These are phyloP conservation scores for Ophiocordyceps unilateralis DNA, from an alignment of 2,329 filamentous ascomycete genomes.

Conservation along the genomic window DNA sequence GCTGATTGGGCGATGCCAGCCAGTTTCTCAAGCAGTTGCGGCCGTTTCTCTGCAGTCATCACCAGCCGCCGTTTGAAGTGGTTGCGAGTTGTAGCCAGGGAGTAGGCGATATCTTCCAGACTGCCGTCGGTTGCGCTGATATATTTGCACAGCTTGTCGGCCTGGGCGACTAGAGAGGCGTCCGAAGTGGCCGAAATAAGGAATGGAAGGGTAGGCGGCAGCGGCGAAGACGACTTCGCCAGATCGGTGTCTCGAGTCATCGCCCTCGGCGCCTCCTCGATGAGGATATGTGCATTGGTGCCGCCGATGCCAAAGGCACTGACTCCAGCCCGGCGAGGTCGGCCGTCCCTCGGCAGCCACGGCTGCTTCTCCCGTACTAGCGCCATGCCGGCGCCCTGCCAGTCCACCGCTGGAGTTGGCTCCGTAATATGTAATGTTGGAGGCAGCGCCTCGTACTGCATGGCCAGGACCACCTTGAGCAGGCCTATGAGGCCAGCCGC, in stretches of 20 bases:
- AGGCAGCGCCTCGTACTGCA: constrained; percentile 17
- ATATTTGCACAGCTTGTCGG: not conserved
- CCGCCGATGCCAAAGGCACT: constrained; percentile 34
- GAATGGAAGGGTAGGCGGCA: too few species aligned
- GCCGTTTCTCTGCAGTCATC: constrained; percentile 1
- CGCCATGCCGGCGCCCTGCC: constrained; percentile 2
- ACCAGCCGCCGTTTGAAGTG: not conserved
- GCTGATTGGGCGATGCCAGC: constrained; percentile 1
- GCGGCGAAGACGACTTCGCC: too few species aligned
- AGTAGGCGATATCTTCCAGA: constrained; percentile 3
- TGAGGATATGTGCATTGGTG: constrained; percentile 23
- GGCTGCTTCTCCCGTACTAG: constrained; percentile 1
- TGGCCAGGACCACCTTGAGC: constrained; percentile 30
- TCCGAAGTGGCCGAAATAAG: not conserved
- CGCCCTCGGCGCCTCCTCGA: not conserved
- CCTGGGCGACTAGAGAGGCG: not conserved
- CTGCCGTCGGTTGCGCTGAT: not conserved
- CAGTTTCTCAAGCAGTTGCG: constrained; percentile 1
- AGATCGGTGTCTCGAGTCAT: too few species aligned
- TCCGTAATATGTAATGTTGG: constrained; percentile 10
- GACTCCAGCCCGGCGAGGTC: constrained; percentile 23
- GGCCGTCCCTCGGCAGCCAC: constrained; percentile 3
- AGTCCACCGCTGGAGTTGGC: constrained; percentile 4
- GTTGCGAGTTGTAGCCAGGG: constrained; percentile 2
- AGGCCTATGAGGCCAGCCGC: constrained; percentile 41